Base-by-base conservation (phyloP, 441 rosid species). In the Erodium trifolium region DNA sequence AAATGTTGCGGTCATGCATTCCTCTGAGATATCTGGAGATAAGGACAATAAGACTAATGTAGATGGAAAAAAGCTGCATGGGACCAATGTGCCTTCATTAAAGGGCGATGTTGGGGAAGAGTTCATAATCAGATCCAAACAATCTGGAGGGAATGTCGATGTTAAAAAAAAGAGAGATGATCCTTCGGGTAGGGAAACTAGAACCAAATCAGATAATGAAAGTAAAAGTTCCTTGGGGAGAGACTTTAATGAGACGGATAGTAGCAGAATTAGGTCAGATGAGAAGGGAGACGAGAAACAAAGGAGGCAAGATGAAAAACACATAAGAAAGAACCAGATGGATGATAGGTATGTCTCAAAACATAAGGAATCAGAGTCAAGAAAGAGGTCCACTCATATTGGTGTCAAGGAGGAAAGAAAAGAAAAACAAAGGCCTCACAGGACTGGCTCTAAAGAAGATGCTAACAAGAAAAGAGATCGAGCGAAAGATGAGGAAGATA, bases 401-500 rank as follows among this genome's bases (percentile, higher is more conserved):
- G 84, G 86, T 66, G 79, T 45, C 35, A 84, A 83, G 81, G 90
- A 88, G 71, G 82, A 82, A 63, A 79, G 75, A 63, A 85, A 78
- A 80, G 91, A 83, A 34, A 85, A 78, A 80, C 90, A 83, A 34
- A 87, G 81, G 82, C 72, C 72, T 71, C 76, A 74, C 34, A 84
- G 82, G 78, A 75, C 79, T 71, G 82, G 71, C 75, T 71, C 80
- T 62, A 87, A 82, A 84, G 88, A 83, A 73, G 89, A 85, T 76
- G 59, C 79, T 39, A 80, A 74, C 69, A 83, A 78, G 76, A 87
- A 84, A 75, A 84, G 80, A 70, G 89, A 86, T 55, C 81, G 80
- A 27, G 68, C 77, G 70, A 92, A 85, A 81, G 80, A 78, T 53
- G 88, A 80, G 71, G 88, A 84, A 74, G 88, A 82, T 59, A 77